Evolutionary conservation across 169 alveolate genomes (phyloP), one percentile per base, ranked within the genome.

Genomic region (Besnoitia besnoiti): DNA sequence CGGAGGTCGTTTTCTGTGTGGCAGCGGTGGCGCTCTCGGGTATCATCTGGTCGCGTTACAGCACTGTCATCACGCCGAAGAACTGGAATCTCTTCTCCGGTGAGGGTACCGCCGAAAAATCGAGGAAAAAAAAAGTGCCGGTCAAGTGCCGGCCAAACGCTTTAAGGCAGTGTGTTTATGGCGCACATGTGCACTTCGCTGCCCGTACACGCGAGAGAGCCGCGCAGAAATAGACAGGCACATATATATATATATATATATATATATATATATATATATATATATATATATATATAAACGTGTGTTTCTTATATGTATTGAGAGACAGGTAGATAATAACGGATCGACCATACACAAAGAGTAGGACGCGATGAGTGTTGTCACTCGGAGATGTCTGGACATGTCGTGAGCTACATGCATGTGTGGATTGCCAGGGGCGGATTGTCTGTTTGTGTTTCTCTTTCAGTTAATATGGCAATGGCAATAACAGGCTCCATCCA

Each of bases 11-110:
- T 24, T 55, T 0, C 73, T 55, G 61, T 4, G n/a, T 12, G 90
- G 59, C 92, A 96, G 97, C 97, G 33, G 97, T 96, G 40, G 91
- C 96, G 39, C 59, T 90, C 35, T 96, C 97, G 39, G 97, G 97
- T n/a, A 42, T 96, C 40, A 96, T 96, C 14, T 96, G 97, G 97
- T 94, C 97, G 40, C 77, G 97, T 39, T 96, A 96, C 94, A 94
- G 97, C 90, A 95, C 75, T 85, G 96, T 96, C 39, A 96, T 96
- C 39, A 96, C 85, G 39, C 97, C 97, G 27, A 95, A 90, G 42
- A 96, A 96, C 95, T 96, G 95, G 95, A 96, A 94, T 92, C 91
- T 96, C 16, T 89, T 95, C 44, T 44, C 95, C 10, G 97, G 97
- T 46, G 3, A 12, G 51, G 42, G 30, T 16, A 27, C n/a, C 75